These are phyloP conservation scores for Rhynchospora breviuscula DNA, from an alignment of 176 grass and related monocot genomes.

Conservation along the genomic window DNA sequence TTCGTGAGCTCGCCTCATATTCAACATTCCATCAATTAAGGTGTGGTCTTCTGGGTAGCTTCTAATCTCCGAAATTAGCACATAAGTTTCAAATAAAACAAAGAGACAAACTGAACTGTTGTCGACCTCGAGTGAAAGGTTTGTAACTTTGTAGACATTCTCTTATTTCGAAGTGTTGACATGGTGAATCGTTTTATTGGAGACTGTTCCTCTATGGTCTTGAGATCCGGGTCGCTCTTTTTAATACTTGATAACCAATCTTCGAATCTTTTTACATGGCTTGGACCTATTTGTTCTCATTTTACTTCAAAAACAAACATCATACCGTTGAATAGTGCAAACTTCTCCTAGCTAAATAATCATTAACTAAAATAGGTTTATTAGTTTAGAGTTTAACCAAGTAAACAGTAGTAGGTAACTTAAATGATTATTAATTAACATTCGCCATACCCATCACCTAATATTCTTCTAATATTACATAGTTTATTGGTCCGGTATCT, in stretches of 20 bases:
- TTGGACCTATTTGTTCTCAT: not conserved
- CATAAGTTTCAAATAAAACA: not conserved
- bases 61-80: not conserved
- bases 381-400: not conserved
- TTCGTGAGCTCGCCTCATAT: not conserved
- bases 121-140: not conserved
- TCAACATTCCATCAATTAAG: not conserved
- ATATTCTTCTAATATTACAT: conserved; percentile 28
- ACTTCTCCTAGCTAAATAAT: not conserved
- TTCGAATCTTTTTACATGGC: not conserved
- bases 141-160: not conserved
- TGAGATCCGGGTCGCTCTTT: conserved; percentile 9
- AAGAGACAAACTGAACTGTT: not conserved
- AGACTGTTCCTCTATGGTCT: not conserved
- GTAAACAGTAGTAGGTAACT: not conserved
- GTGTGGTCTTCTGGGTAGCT: conserved; percentile 6
- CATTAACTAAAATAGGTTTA: not conserved
- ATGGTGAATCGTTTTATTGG: not conserved
- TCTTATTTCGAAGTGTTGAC: conserved; percentile 28
- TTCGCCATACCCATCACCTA: not conserved
- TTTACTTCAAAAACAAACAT: conserved; percentile 13
- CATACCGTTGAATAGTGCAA: not conserved
- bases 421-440: not conserved
- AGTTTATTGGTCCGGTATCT: not conserved
- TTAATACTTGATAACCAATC: not conserved